Evolutionary conservation across 2,329 filamentous ascomycete species (phyloP).

Genomic region (Fusarium citri): DNA sequence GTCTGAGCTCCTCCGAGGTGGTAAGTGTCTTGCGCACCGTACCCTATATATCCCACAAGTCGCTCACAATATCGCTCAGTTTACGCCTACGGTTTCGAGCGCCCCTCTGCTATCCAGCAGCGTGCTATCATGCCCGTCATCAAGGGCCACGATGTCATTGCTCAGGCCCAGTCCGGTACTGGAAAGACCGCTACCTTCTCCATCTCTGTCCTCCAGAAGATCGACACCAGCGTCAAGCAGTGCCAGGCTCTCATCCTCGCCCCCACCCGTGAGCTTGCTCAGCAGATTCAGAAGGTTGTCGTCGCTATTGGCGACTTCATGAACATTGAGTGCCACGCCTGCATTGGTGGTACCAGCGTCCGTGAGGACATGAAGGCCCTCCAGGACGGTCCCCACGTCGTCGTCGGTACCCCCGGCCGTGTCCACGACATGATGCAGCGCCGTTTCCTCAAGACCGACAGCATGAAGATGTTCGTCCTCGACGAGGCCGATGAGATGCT

Average conservation of each 20-base stretch:
- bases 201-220: slow-evolving; percentile 98
- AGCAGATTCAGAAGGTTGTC: slow-evolving; percentile 99
- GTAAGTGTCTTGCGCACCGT: slow-evolving; percentile 53
- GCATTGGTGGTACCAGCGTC: slow-evolving; percentile 98
- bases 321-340: slow-evolving; percentile 98
- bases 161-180: slow-evolving; percentile 99
- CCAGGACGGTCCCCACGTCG: slow-evolving; percentile 94
- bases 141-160: slow-evolving; percentile 99
- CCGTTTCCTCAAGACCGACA: slow-evolving; percentile 94
- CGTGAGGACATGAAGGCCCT: slow-evolving; percentile 99
- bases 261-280: slow-evolving; percentile 96
- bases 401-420: slow-evolving; percentile 97
- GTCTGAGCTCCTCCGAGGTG: slow-evolving; percentile 96
- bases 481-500: slow-evolving; percentile 99
- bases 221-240: slow-evolving; percentile 93
- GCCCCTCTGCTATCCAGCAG: slow-evolving; percentile 99
- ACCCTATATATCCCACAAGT: slow-evolving; percentile 33
- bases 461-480: slow-evolving; percentile 99
- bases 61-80: slow-evolving; percentile 60
- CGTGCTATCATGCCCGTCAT: slow-evolving; percentile 99
- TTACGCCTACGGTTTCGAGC: slow-evolving; percentile 99
- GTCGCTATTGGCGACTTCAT: slow-evolving; percentile 99
- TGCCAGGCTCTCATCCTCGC: slow-evolving; percentile 99
- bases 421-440: slow-evolving; percentile 99
- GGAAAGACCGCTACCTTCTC: slow-evolving; percentile 99